These are phyloP conservation scores for Coemansia reversa DNA, from an alignment of 192 early-diverging fungal species.

Conservation along the genomic window DNA sequence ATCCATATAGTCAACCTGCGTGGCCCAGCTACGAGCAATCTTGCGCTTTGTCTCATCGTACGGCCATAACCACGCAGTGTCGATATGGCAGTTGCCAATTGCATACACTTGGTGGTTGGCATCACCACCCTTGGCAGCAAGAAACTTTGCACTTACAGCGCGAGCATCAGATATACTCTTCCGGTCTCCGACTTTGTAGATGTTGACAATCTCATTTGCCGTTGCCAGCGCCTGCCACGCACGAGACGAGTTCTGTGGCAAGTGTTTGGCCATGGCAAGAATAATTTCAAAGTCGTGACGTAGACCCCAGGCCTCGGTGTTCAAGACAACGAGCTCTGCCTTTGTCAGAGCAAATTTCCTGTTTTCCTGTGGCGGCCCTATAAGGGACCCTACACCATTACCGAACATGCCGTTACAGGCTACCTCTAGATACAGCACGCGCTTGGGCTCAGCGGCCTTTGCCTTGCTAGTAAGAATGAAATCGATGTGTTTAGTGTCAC, in stretches of 20 bases:
- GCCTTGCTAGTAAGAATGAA: conserved; percentile 55
- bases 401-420: conserved; percentile 96
- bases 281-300: conserved; percentile 79
- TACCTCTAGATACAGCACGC: conserved; percentile 83
- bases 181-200: conserved; percentile 48
- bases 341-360: conserved; percentile 60
- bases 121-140: conserved; percentile 62
- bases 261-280: conserved; percentile 64
- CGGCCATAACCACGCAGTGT: conserved; percentile 96
- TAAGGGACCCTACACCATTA: conserved; percentile 28
- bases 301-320: conserved; percentile 68
- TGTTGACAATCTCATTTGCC: conserved; percentile 81
- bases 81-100: conserved; percentile 91
- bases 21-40: conserved; percentile 78
- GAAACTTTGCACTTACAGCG: conserved; percentile 61
- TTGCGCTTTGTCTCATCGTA: conserved; percentile 98
- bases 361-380: conserved; percentile 66
- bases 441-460: conserved; percentile 43
- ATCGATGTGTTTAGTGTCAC: conserved; percentile 48
- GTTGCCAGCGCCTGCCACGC: conserved; percentile 76
- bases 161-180: conserved; percentile 43
- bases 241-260: conserved; percentile 68
- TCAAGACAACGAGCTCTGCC: conserved; percentile 71
- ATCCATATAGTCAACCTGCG: conserved; percentile 81
- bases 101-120: conserved; percentile 75